These are phyloP conservation scores for Castanea crenata DNA, from an alignment of 306 rosid species.

Conservation along the genomic window DNA sequence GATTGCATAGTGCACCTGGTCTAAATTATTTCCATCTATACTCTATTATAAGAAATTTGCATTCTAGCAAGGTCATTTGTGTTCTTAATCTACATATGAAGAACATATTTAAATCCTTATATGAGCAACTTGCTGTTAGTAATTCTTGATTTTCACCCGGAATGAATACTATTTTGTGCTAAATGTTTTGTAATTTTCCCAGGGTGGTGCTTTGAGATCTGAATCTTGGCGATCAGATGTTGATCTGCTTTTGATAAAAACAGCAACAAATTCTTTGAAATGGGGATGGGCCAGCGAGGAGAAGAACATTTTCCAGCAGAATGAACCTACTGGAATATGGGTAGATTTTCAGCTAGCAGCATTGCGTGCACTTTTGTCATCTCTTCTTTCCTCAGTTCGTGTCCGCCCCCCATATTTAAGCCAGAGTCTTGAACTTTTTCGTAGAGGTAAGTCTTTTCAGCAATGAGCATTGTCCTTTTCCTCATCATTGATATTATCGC, in stretches of 20 bases:
- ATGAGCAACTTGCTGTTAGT: background rate
- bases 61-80: background rate
- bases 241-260: constrained; percentile 56
- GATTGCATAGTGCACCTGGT: background rate
- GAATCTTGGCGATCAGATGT: constrained; percentile 62
- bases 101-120: background rate
- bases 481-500: background rate
- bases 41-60: background rate
- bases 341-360: constrained; percentile 77
- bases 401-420: constrained; percentile 58
- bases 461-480: constrained; percentile 6
- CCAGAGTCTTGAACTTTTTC: constrained; percentile 84
- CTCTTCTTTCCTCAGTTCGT: constrained; percentile 64
- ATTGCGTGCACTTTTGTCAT: constrained; percentile 70
- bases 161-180: constrained; percentile 2
- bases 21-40: background rate
- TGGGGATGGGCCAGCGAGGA: constrained; percentile 48
- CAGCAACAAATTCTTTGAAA: constrained; percentile 49
- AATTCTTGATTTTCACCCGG: background rate
- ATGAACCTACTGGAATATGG: constrained; percentile 36
- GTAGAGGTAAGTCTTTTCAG: constrained; percentile 53
- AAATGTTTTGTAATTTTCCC: constrained; percentile 16
- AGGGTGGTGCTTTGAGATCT: constrained; percentile 71
- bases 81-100: background rate
- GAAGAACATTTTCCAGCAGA: constrained; percentile 36